Base-by-base conservation (phyloP, 2,329 filamentous ascomycete genomes). In the Apiospora sp. region DNA sequence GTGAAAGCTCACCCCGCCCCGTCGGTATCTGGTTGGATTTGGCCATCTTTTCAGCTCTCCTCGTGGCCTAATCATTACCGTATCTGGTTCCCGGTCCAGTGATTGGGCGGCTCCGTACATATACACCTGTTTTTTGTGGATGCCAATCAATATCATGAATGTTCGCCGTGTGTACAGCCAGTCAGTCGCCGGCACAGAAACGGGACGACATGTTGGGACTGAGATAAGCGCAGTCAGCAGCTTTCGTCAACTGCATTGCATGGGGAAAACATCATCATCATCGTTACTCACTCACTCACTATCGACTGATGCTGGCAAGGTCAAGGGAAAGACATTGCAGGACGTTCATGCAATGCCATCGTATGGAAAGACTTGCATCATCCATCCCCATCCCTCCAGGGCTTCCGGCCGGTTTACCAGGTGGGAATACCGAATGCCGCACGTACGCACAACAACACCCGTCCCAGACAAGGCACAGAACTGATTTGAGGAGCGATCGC, bases 21-120 rank as follows among this genome's bases (percentile, higher is more conserved):
- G 37, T 10, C 58, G 58, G 22, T 64, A 64, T 64, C 10, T 37
- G 58, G 58, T 64, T 64, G 58, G 58, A 41, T 41, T 64, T 41
- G 58, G 58, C 34, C 58, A 37, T 64, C 58, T 41, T 64, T 64
- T 64, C 58, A 64, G 58, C 58, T 64, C 58, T n/a, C 58, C 34
- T 64, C 58, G 58, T 64, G 58, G 58, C 12, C 16, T 37, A 64
- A n/a, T 22, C 34, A 64, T 64, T 64, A 19, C 58, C 58, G 22
- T 41, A 64, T 64, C 58, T 19, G 58, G 58, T 41, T 64, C 8
- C 10, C 13, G 19, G 34, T n/a, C 30, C 58, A 41, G 58, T 34
- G 58, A 64, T 41, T 64, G 58, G 58, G 19, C 58, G 58, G 58
- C 34, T 41, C 10, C 22, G 34, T 64, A 24, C 58, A 64, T 41